A percentile compares a stretch with the other conserved stretches of the same genome.
Evolutionary conservation across 768 basidiomycete species (phyloP).

Genomic region (Pleurotus citrinopileatus): DNA sequence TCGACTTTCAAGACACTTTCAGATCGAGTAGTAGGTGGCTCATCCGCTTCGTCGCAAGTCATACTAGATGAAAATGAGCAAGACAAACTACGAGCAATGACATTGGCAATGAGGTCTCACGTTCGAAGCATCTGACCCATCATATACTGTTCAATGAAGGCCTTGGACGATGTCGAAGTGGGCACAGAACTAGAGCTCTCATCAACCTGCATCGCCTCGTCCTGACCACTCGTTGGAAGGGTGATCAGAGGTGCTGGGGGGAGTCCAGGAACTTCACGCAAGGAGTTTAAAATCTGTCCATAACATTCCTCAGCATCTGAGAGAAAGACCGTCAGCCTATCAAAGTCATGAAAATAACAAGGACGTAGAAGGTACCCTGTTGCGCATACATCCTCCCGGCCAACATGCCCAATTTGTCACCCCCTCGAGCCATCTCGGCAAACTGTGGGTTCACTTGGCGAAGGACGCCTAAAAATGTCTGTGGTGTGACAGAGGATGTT

Average conservation of each 20-base stretch:
- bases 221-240: slow-evolving; percentile 21
- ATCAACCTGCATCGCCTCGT: slow-evolving; percentile 18
- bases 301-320: slow-evolving; percentile 91
- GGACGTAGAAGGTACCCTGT: slow-evolving; percentile 52
- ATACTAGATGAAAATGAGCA: slow-evolving; percentile 42
- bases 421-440: slow-evolving; percentile 59
- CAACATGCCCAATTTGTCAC: slow-evolving; percentile 32
- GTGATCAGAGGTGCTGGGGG: slow-evolving; percentile 25
- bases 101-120: slow-evolving; percentile 27
- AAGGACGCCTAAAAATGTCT: slow-evolving; percentile 63
- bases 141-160: slow-evolving; percentile 80
- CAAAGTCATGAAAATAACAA: background rate
- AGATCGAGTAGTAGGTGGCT: slow-evolving; percentile 54
- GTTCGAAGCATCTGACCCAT: slow-evolving; percentile 75
- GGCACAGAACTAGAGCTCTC: slow-evolving; percentile 14
- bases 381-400: slow-evolving; percentile 61
- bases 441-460: slow-evolving; percentile 87
- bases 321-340: background rate
- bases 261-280: slow-evolving; percentile 67
- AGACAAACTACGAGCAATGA: background rate
- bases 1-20: slow-evolving; percentile 87
- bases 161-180: slow-evolving; percentile 30
- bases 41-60: slow-evolving; percentile 82
- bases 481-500: slow-evolving; percentile 71
- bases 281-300: slow-evolving; percentile 65